phyloP scores from a whole-genome alignment of 495 filamentous ascomycete species.

The Xylaria palmicola region DNA sequence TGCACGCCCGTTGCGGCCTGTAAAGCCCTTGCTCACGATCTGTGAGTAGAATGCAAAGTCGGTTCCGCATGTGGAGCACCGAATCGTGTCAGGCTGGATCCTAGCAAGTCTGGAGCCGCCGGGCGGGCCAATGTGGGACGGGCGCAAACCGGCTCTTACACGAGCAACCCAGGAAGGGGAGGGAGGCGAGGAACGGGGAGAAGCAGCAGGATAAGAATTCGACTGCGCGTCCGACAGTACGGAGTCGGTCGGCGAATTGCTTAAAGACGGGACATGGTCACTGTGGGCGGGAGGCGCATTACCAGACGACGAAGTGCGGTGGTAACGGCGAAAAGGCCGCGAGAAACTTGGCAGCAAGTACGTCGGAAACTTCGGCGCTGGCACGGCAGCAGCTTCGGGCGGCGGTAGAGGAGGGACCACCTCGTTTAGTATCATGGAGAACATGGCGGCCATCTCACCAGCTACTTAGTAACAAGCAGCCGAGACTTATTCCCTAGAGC shows the following conservation, averaged over 20 bases:
- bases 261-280: constrained; percentile 30
- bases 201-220: constrained; percentile 8
- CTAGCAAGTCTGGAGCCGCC: constrained; percentile 27
- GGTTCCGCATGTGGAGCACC: constrained; percentile 69
- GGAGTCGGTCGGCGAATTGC: constrained; percentile 34
- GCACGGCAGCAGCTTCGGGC: constrained; percentile 5
- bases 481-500: neutral
- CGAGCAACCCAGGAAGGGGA: constrained; percentile 18
- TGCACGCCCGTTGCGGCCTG: constrained; percentile 87
- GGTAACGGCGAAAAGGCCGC: constrained; percentile 43
- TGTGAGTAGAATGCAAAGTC: constrained; percentile 75
- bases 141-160: constrained; percentile 10
- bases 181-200: constrained; percentile 21
- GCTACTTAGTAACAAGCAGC: neutral
- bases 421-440: constrained; percentile 11
- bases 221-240: constrained; percentile 19
- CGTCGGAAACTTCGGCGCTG: constrained; percentile 36
- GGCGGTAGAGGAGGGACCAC: constrained; percentile 16
- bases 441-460: constrained; percentile 2
- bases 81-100: constrained; percentile 52
- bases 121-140: constrained; percentile 8
- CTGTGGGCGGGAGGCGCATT: constrained; percentile 7
- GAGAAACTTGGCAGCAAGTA: constrained; percentile 50
- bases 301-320: constrained; percentile 15
- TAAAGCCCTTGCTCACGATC: constrained; percentile 90